phyloP scores from a whole-genome alignment of 768 basidiomycete genomes.

The Serendipita sp. region DNA sequence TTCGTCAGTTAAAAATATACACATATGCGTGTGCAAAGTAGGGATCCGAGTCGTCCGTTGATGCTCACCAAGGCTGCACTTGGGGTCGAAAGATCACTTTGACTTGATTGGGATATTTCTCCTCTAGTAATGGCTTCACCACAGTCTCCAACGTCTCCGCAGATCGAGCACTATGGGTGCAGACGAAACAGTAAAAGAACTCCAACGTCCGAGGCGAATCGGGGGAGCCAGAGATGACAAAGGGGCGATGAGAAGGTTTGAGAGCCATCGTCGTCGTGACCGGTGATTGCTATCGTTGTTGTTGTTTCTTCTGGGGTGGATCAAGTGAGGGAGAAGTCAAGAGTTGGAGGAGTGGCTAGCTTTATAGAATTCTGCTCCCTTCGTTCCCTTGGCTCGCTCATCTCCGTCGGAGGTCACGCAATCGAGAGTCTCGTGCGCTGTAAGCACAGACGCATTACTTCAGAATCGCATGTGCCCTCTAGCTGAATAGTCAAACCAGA shows the following conservation, averaged over 20 bases:
- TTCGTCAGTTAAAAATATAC: neutral
- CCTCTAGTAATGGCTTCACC: slow-evolving; percentile 40
- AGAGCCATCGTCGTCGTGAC: slow-evolving; percentile 43
- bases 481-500: too few species aligned
- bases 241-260: slow-evolving; percentile 52
- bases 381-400: neutral
- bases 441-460: too few species aligned
- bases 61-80: slow-evolving; percentile 18
- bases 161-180: slow-evolving; percentile 39
- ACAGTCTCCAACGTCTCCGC: slow-evolving; percentile 41
- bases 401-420: too few species aligned
- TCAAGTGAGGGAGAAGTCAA: neutral
- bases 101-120: slow-evolving; percentile 46
- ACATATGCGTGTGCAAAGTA: too few species aligned
- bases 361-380: neutral
- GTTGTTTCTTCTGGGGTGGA: neutral
- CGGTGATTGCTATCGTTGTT: neutral
- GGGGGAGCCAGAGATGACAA: slow-evolving; percentile 42
- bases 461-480: too few species aligned
- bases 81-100: slow-evolving; percentile 29
- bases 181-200: slow-evolving; percentile 29
- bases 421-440: too few species aligned
- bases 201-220: slow-evolving; percentile 67
- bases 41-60: too few species aligned
- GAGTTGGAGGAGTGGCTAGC: neutral